These are phyloP conservation scores for Serpula lacrymans DNA, from an alignment of 768 basidiomycete genomes.

Conservation along the genomic window DNA sequence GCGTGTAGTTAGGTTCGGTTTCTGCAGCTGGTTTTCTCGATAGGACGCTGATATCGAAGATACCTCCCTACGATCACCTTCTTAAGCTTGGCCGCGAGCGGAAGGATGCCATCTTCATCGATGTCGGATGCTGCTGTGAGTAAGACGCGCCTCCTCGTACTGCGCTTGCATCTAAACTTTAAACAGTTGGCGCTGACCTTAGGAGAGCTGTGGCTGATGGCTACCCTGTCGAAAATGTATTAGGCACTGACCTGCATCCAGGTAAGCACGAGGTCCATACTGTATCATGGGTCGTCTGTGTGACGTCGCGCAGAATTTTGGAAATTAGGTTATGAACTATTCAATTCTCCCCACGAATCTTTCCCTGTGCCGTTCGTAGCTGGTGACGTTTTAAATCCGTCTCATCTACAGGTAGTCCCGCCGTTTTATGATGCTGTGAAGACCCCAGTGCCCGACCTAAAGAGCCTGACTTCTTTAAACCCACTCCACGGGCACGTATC, in stretches of 20 bases:
- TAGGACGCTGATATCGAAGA: neutral
- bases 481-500: constrained; percentile 42
- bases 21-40: too few relatives aligned
- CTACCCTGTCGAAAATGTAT: constrained; percentile 23
- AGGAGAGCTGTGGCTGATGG: constrained; percentile 29
- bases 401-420: constrained; percentile 30
- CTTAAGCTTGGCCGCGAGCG: constrained; percentile 30
- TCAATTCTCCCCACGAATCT: constrained; percentile 43
- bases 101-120: constrained; percentile 31
- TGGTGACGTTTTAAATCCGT: constrained; percentile 48
- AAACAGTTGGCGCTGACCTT: constrained; percentile 30
- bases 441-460: constrained; percentile 19
- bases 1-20: too few relatives aligned
- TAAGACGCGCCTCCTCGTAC: neutral
- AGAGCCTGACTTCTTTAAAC: constrained; percentile 34
- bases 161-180: neutral
- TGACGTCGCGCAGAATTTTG: constrained; percentile 46
- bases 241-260: constrained; percentile 27
- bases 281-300: too few relatives aligned
- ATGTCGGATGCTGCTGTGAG: constrained; percentile 37
- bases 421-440: constrained; percentile 19
- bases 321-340: constrained; percentile 56
- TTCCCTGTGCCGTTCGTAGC: constrained; percentile 51
- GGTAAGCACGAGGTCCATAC: constrained; percentile 18
- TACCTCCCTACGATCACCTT: constrained; percentile 11